Percentiles rank a stretch among this genome's conserved stretches.
Evolutionary conservation across 2,329 filamentous ascomycete genomes (phyloP).

Genomic region (Beauveria asiatica): DNA sequence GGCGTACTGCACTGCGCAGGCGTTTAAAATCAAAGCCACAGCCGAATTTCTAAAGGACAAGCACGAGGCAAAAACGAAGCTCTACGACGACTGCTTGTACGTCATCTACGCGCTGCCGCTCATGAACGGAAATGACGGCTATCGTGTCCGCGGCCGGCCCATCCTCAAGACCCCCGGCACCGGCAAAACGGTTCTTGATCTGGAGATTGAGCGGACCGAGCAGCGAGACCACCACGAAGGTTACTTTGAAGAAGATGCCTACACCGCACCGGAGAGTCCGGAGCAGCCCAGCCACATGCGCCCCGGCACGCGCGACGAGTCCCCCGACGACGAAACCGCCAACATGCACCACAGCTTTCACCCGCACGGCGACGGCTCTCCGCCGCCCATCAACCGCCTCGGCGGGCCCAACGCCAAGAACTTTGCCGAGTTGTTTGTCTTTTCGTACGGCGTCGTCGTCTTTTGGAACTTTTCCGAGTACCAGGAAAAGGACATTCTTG

Average conservation of each 20-base stretch:
- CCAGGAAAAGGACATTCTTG: constrained; percentile 93
- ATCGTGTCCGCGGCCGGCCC: constrained; percentile 79
- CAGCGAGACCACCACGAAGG: constrained; percentile 82
- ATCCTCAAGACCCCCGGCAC: constrained; percentile 83
- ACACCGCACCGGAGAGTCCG: constrained; percentile 28
- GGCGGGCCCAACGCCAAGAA: constrained; percentile 59
- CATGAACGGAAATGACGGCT: constrained; percentile 77
- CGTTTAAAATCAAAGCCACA: constrained; percentile 82
- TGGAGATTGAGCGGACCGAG: constrained; percentile 94
- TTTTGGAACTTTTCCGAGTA: constrained; percentile 98
- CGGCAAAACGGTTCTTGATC: constrained; percentile 83
- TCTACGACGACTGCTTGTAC: constrained; percentile 97
- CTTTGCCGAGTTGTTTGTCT: constrained; percentile 94
- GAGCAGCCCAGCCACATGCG: constrained; percentile 23
- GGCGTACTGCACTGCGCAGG: constrained; percentile 92
- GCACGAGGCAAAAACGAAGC: constrained; percentile 85
- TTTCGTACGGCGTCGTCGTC: constrained; percentile 92
- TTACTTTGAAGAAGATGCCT: constrained; percentile 71
- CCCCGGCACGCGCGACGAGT: constrained; percentile 22
- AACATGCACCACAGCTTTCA: constrained; percentile 19
- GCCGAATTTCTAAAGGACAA: constrained; percentile 80
- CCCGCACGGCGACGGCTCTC: constrained; percentile 29
- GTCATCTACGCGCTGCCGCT: constrained; percentile 89
- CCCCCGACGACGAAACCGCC: constrained; percentile 17
- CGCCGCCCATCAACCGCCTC: constrained; percentile 49